Evolutionary conservation across 73 alveolate species (phyloP).

Genomic region (Urostyla sp.): DNA sequence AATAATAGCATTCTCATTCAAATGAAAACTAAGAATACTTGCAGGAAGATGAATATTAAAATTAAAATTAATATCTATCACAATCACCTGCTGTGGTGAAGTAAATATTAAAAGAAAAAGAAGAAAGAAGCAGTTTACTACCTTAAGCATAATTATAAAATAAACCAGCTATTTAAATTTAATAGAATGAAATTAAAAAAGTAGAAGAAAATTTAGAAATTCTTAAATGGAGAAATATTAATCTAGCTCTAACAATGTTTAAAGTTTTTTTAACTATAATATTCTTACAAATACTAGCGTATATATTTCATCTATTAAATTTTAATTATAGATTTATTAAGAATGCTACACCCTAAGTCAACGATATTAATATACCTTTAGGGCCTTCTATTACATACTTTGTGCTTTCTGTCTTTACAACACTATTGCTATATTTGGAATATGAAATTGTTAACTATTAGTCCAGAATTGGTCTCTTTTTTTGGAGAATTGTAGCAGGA

Average conservation of each 20-base stretch:
- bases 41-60: too few relatives aligned
- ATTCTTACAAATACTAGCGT: constrained; percentile 48
- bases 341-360: constrained; percentile 47
- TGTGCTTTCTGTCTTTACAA: constrained; percentile 27
- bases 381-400: constrained; percentile 43
- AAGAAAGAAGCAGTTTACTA: too few relatives aligned
- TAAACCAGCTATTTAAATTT: too few relatives aligned
- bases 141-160: too few relatives aligned
- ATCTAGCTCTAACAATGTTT: constrained; percentile 6
- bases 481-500: constrained; percentile 15
- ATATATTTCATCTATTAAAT: background rate
- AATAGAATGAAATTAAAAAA: too few relatives aligned
- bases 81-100: too few relatives aligned
- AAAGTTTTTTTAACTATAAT: constrained; percentile 36
- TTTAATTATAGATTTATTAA: constrained; percentile 18
- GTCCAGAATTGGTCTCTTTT: background rate
- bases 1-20: too few relatives aligned
- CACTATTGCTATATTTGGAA: constrained; percentile 4
- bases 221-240: constrained; percentile 45
- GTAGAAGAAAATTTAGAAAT: constrained; percentile 26
- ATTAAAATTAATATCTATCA: too few relatives aligned
- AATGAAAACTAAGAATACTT: too few relatives aligned
- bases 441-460: constrained; percentile 45
- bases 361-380: constrained; percentile 23
- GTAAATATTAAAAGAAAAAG: too few relatives aligned